phyloP scores from a whole-genome alignment of 495 filamentous ascomycete genomes.

The Penicillium dipodomyicola region DNA sequence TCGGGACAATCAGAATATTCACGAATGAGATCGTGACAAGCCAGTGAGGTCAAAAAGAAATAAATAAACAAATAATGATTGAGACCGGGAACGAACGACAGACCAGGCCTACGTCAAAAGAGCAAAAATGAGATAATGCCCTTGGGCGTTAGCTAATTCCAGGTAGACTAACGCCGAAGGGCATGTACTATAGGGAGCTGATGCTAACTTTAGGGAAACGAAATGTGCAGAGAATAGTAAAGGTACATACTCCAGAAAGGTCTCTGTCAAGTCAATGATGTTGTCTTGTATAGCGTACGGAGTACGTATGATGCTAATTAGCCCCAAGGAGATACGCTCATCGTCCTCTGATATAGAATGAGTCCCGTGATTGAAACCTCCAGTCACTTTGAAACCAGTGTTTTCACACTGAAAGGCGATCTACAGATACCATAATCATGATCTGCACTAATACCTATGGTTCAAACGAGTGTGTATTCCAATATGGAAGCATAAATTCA shows the following conservation, averaged over 20 bases:
- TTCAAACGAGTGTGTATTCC: conserved; percentile 8
- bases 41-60: neutral
- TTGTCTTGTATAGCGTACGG: neutral
- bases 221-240: too few species aligned
- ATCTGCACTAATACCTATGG: neutral
- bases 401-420: neutral
- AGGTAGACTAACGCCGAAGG: neutral
- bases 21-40: neutral
- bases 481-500: conserved; percentile 1
- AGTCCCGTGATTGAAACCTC: too few species aligned
- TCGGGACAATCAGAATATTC: neutral
- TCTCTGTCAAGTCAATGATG: neutral
- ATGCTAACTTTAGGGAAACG: neutral
- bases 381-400: neutral
- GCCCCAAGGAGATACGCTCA: neutral
- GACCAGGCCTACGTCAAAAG: neutral
- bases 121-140: neutral
- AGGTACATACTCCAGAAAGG: neutral
- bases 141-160: neutral
- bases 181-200: neutral
- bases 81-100: neutral
- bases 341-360: too few species aligned
- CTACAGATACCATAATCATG: neutral
- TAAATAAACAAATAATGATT: neutral
- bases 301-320: neutral